phyloP scores from a whole-genome alignment of 495 filamentous ascomycete genomes.

The Neurospora sp. region DNA sequence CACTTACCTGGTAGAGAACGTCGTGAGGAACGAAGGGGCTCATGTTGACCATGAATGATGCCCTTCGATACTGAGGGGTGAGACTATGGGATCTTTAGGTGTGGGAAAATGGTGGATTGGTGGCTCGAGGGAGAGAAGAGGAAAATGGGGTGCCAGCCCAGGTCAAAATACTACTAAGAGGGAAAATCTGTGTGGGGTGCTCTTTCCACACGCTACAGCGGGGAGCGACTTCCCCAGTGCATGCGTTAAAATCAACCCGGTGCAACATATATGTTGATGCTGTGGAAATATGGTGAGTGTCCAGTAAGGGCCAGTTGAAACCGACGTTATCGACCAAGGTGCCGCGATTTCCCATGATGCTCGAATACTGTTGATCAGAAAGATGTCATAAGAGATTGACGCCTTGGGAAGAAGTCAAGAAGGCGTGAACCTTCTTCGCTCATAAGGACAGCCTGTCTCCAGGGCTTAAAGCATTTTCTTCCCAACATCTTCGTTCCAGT shows the following conservation, averaged over 20 bases:
- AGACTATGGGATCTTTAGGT: too few species aligned
- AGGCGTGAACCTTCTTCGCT: neutral
- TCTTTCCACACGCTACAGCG: too few species aligned
- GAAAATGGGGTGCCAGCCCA: too few species aligned
- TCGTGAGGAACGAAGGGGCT: neutral
- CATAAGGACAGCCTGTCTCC: neutral
- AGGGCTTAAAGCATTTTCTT: too few species aligned
- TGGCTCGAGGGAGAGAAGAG: too few species aligned
- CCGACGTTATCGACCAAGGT: neutral
- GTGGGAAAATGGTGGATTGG: too few species aligned
- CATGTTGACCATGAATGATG: neutral
- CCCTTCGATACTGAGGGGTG: neutral
- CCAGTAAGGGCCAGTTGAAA: neutral
- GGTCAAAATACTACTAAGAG: too few species aligned
- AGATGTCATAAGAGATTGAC: neutral
- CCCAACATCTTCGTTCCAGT: too few species aligned
- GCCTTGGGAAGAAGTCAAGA: neutral
- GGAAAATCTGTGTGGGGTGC: too few species aligned
- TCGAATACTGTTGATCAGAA: neutral
- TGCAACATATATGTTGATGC: neutral
- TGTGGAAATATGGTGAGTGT: neutral
- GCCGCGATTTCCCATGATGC: neutral
- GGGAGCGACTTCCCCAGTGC: too few species aligned
- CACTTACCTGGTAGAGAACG: neutral
- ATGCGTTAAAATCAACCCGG: neutral